phyloP scores from a whole-genome alignment of 805 yeast species.

The Candida loeiensis region DNA sequence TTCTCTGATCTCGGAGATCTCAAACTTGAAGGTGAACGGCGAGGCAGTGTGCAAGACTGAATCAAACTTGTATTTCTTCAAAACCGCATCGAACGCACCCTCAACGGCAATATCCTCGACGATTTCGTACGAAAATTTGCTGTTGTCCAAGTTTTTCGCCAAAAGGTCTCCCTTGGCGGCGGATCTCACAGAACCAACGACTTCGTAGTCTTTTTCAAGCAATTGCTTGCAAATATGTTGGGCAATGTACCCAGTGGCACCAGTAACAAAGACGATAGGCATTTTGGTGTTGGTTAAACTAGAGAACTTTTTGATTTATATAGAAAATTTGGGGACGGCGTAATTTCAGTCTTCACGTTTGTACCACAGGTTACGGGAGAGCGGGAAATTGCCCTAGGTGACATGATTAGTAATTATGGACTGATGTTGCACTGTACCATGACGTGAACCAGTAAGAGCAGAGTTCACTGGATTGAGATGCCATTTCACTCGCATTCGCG shows the following conservation, averaged over 20 bases:
- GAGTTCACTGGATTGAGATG: too few species aligned
- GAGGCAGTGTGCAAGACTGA: slow-evolving; percentile 61
- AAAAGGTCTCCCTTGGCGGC: slow-evolving; percentile 20
- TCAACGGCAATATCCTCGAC: slow-evolving; percentile 45
- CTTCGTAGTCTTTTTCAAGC: slow-evolving; percentile 38
- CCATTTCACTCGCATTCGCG: too few species aligned
- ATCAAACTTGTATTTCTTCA: slow-evolving; percentile 48
- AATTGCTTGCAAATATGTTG: slow-evolving; percentile 39
- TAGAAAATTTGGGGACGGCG: too few species aligned
- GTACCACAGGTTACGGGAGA: too few species aligned
- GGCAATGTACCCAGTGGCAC: slow-evolving; percentile 54
- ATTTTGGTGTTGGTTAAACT: background rate
- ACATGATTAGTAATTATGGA: too few species aligned
- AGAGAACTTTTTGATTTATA: background rate
- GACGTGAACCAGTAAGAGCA: too few species aligned
- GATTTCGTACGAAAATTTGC: slow-evolving; percentile 37
- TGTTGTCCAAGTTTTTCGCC: slow-evolving; percentile 9
- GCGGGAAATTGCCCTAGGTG: too few species aligned
- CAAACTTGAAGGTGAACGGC: slow-evolving; percentile 47
- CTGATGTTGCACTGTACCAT: too few species aligned
- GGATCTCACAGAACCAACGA: slow-evolving; percentile 52
- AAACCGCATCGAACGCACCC: slow-evolving; percentile 45
- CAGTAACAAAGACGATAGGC: slow-evolving; percentile 39
- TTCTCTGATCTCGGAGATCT: slow-evolving; percentile 38
- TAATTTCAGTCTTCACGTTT: too few species aligned